Evolutionary conservation across 1,139 yeast species (phyloP).

Genomic region (Candida buenavistaensis): DNA sequence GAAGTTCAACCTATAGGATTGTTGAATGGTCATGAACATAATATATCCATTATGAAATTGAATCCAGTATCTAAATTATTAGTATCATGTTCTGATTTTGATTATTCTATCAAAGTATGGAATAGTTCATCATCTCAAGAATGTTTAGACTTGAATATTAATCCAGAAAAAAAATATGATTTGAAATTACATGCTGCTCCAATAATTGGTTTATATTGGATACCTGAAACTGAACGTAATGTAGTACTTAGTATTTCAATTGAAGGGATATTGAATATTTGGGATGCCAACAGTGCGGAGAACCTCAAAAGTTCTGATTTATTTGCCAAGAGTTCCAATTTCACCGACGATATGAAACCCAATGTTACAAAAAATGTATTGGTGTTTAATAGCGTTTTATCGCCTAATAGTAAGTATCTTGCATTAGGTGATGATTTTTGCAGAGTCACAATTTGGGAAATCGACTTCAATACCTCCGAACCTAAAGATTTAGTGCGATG

Average conservation of each 20-base stretch:
- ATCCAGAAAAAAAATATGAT: constrained; percentile 13
- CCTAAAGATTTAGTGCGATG: constrained; percentile 20
- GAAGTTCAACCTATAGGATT: constrained; percentile 57
- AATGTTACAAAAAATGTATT: constrained; percentile 15
- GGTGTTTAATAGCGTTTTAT: constrained; percentile 52
- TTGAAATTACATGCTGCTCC: constrained; percentile 52
- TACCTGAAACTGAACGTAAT: constrained; percentile 24
- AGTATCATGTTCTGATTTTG: constrained; percentile 73
- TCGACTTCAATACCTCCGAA: constrained; percentile 18
- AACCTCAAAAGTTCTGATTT: constrained; percentile 25
- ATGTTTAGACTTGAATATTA: constrained; percentile 27
- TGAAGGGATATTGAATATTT: constrained; percentile 69
- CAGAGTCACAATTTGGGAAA: constrained; percentile 53
- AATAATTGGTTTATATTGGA: constrained; percentile 56
- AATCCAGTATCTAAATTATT: constrained; percentile 52
- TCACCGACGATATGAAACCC: constrained; percentile 15
- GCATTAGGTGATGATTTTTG: constrained; percentile 71
- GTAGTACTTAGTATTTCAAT: constrained; percentile 49
- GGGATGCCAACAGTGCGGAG: constrained; percentile 56
- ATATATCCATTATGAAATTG: constrained; percentile 58
- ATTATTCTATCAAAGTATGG: constrained; percentile 73
- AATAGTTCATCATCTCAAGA: constrained; percentile 56
- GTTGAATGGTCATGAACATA: constrained; percentile 67
- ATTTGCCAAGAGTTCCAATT: constrained; percentile 24
- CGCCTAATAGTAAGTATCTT: constrained; percentile 48